Evolutionary conservation across 1,139 yeast genomes (phyloP), one percentile per base, ranked within the genome.

Genomic region (Yarrowia galli): DNA sequence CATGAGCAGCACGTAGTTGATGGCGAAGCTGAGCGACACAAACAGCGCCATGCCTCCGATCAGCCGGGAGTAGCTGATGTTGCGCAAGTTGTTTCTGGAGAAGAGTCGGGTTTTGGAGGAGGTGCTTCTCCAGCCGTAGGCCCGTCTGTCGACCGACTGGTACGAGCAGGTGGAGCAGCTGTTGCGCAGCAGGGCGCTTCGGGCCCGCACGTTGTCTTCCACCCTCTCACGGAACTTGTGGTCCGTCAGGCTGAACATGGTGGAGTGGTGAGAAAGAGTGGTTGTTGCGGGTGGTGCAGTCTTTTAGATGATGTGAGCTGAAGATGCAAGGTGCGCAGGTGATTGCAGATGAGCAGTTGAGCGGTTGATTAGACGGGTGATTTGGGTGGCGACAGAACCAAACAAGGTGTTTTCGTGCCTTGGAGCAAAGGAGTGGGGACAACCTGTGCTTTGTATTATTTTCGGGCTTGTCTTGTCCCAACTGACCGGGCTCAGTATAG

Each of bases 1-100:
- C 42, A 43, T 18, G 10, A 58, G 40, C 16, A 58, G 42, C 28
- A 42, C 16, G 32, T 32, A 58, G 64, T 58, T 58, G 51, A 58
- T 58, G 51, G 51, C 64, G 25, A 58, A 58, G 28, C 64, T 58
- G 51, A 58, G 64, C 5, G 51, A 28, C 51, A 58, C 64, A 58
- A 58, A 58, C 42, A 58, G 49, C 36, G 40, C 64, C 64, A 58
- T 42, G 64, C 64, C 64, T 2, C 20, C 35, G 5, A 58, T 15
- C 20, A 58, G 51, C 22, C 40, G 12, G 2, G 28, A 2, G 51
- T 58, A 58, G 49, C 64, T 32, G n/a, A 58, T n/a, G 42, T 28
- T 16, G 38, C 61, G 61, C 46, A 38, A 18, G 5, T 3, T n/a
- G 45, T 22, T 7, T 16, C 60, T 10, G 8, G 61, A 40, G 8